These are phyloP conservation scores for Yueomyces sp. DNA, from an alignment of 805 yeast genomes.

Conservation along the genomic window DNA sequence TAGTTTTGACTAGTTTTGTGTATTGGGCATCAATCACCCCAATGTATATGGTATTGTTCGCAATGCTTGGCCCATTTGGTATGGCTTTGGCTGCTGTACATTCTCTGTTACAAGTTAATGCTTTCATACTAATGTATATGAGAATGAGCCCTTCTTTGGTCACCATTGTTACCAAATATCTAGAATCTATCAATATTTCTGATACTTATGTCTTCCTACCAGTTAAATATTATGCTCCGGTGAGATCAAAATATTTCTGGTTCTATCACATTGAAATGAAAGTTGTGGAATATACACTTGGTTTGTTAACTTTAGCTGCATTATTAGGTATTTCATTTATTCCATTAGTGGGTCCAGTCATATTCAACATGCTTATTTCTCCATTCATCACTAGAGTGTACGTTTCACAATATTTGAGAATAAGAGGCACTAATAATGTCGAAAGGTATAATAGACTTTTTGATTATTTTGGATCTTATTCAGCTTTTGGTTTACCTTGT, in stretches of 20 bases:
- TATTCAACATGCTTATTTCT: conserved; percentile 14
- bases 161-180: conserved; percentile 6
- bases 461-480: conserved; percentile 16
- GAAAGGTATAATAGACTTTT: conserved; percentile 13
- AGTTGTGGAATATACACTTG: conserved; percentile 8
- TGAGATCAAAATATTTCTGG: conserved; percentile 17
- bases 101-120: conserved; percentile 19
- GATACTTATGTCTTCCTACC: conserved; percentile 7
- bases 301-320: conserved; percentile 4
- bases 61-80: conserved; percentile 20
- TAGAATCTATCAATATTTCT: conserved; percentile 2
- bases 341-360: conserved; percentile 21
- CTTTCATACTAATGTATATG: conserved; percentile 21
- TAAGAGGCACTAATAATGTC: conserved; percentile 9
- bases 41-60: conserved; percentile 15
- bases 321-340: conserved; percentile 14
- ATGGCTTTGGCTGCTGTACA: conserved; percentile 17
- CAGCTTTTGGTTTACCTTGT: conserved; percentile 20
- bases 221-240: conserved; percentile 18
- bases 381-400: conserved; percentile 19
- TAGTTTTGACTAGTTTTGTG: conserved; percentile 8
- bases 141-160: conserved; percentile 16
- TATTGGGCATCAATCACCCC: conserved; percentile 22
- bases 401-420: conserved; percentile 13
- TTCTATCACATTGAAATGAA: conserved; percentile 17